Percentiles rank a stretch among this genome's conserved stretches.
These are phyloP conservation scores for Calendula officinalis DNA, from an alignment of 129 eudicot genomes.

Conservation along the genomic window DNA sequence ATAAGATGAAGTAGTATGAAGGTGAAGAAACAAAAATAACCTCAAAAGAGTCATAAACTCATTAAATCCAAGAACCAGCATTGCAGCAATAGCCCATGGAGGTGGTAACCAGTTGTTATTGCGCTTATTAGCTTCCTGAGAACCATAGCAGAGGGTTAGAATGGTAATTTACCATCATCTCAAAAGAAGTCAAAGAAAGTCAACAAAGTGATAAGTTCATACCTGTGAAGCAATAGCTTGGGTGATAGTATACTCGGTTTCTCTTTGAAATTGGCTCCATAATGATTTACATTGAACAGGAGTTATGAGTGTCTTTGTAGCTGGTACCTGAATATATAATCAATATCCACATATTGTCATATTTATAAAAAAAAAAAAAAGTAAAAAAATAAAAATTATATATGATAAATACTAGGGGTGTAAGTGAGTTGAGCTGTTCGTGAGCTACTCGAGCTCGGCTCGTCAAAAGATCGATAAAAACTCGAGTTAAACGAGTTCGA, in stretches of 20 bases:
- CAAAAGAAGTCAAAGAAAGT: not conserved
- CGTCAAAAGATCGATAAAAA: no score
- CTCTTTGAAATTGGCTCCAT: constrained; percentile 73
- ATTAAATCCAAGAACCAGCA: constrained; percentile 79
- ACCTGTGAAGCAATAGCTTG: constrained; percentile 81
- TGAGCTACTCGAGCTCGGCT: no score
- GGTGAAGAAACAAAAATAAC: constrained; percentile 35
- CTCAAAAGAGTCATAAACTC: constrained; percentile 97
- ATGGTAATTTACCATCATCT: not conserved
- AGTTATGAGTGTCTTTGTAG: constrained; percentile 64
- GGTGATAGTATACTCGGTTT: constrained; percentile 76
- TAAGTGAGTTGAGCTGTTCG: no score
- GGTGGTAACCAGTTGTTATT: constrained; percentile 98
- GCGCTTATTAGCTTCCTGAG: constrained; percentile 96
- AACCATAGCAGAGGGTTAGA: constrained; percentile 3
- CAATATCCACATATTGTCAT: constrained; percentile 5
- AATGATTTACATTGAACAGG: constrained; percentile 84
- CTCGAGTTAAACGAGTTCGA: no score
- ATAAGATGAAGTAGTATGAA: not conserved
- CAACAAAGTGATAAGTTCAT: constrained; percentile 15
- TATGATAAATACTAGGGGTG: constrained; percentile 24
- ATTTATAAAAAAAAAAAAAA: no score
- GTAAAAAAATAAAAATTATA: not conserved
- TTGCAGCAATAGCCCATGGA: constrained; percentile 97
- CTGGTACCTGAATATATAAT: constrained; percentile 48